Evolutionary conservation across 139 green algal genomes (phyloP).

Genomic region (Picochlorum sp.): DNA sequence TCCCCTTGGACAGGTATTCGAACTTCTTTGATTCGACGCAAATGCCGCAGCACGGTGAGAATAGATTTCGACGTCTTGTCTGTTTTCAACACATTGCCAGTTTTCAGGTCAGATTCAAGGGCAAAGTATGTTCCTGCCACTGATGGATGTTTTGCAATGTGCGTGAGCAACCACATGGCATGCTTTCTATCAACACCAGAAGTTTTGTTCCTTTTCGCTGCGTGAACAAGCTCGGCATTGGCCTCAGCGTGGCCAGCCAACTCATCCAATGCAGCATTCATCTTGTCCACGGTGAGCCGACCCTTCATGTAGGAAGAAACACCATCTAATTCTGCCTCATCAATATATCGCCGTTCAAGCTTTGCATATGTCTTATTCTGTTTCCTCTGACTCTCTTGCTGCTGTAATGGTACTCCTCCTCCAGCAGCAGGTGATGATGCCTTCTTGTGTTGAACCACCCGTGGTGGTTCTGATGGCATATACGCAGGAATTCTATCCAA

Average conservation of each 20-base stretch:
- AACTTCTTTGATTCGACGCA: slow-evolving; percentile 53
- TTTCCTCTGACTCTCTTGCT: not conserved
- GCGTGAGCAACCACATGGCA: slow-evolving; percentile 40
- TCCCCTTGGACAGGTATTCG: slow-evolving; percentile 20
- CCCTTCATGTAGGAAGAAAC: slow-evolving; percentile 56
- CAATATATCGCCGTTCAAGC: slow-evolving; percentile 47
- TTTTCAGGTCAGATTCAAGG: slow-evolving; percentile 55
- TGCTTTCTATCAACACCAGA: slow-evolving; percentile 47
- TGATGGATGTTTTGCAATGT: slow-evolving; percentile 46
- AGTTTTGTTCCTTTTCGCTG: slow-evolving; percentile 26
- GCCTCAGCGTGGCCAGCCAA: slow-evolving; percentile 38
- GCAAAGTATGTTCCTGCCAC: slow-evolving; percentile 55
- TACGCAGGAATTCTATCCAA: no score
- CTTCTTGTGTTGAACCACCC: no score
- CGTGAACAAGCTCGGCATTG: slow-evolving; percentile 35
- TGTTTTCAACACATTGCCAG: slow-evolving; percentile 31
- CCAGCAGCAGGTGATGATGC: not conserved
- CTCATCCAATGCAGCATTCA: slow-evolving; percentile 70
- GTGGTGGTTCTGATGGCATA: no score
- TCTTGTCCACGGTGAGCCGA: slow-evolving; percentile 53
- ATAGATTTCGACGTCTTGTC: slow-evolving; percentile 69
- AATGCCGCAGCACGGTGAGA: slow-evolving; percentile 62
- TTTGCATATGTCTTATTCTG: not conserved
- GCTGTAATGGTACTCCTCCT: not conserved
- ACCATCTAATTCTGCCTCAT: slow-evolving; percentile 40